phyloP scores from a whole-genome alignment of 2,329 filamentous ascomycete genomes.

The Colletotrichum sp. region DNA sequence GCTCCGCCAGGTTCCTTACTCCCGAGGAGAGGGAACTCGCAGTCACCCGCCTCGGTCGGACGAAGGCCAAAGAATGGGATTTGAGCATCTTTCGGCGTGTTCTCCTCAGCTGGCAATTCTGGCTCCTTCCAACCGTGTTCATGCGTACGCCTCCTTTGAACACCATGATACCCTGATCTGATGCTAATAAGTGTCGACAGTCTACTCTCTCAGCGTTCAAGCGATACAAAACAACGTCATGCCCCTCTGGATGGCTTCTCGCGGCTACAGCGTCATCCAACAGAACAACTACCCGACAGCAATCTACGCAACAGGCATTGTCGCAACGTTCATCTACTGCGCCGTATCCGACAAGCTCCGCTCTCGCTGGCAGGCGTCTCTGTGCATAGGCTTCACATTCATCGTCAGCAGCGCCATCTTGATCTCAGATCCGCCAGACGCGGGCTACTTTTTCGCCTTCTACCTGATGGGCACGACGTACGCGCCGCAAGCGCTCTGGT shows the following conservation, averaged over 20 bases:
- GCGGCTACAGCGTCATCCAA: slow-evolving; percentile 45
- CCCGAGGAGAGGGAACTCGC: slow-evolving; percentile 40
- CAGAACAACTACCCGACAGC: slow-evolving; percentile 51
- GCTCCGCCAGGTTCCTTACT: slow-evolving; percentile 43
- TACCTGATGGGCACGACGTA: slow-evolving; percentile 49
- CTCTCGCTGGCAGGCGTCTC: slow-evolving; percentile 48
- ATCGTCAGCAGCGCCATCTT: slow-evolving; percentile 43
- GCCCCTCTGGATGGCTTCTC: slow-evolving; percentile 48
- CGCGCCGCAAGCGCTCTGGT: slow-evolving; percentile 51
- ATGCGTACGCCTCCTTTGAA: slow-evolving; percentile 37
- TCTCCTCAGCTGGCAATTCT: slow-evolving; percentile 49
- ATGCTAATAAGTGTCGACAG: neutral
- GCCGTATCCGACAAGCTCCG: slow-evolving; percentile 44
- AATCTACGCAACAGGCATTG: slow-evolving; percentile 44
- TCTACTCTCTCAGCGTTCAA: slow-evolving; percentile 49
- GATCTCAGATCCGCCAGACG: slow-evolving; percentile 36
- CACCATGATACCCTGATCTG: rapidly evolving
- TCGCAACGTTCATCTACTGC: slow-evolving; percentile 45
- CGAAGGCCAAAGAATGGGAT: slow-evolving; percentile 22
- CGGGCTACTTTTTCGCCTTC: slow-evolving; percentile 47
- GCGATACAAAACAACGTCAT: slow-evolving; percentile 49
- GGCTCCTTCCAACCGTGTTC: slow-evolving; percentile 47
- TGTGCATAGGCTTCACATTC: slow-evolving; percentile 46
- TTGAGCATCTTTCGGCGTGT: neutral
- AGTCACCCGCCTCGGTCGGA: slow-evolving; percentile 35